phyloP scores from a whole-genome alignment of 805 yeast species.

The Vanderwaltozyma polyspora region DNA sequence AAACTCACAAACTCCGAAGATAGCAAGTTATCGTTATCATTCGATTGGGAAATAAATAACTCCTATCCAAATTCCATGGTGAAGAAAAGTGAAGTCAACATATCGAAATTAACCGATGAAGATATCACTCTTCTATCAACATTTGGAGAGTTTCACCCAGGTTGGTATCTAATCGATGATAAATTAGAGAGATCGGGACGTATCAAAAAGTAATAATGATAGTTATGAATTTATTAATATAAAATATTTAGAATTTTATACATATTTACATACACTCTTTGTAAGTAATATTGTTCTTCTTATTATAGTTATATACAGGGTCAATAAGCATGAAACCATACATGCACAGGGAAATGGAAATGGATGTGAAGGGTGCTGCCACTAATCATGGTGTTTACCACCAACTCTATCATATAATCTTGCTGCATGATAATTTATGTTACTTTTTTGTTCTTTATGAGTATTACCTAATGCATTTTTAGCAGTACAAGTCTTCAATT shows the following conservation, averaged over 20 bases:
- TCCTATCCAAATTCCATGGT: conserved; percentile 5
- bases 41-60: conserved; percentile 21
- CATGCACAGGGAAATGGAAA: neutral
- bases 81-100: conserved; percentile 3
- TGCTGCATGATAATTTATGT: conserved; percentile 43
- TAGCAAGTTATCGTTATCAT: conserved; percentile 3
- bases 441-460: conserved; percentile 26
- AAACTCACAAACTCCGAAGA: conserved; percentile 5
- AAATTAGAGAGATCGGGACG: conserved; percentile 26
- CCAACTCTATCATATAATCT: conserved; percentile 38
- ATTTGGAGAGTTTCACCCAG: too few species aligned
- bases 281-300: neutral
- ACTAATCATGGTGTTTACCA: conserved; percentile 34
- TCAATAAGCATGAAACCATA: neutral
- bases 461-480: conserved; percentile 19
- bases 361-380: neutral
- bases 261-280: neutral
- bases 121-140: too few species aligned
- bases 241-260: neutral
- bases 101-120: conserved; percentile 3
- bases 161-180: conserved; percentile 26
- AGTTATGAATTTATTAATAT: conserved; percentile 5
- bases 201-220: conserved; percentile 5
- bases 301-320: neutral
- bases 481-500: conserved; percentile 65